Evolutionary conservation across 805 yeast species (phyloP).

Genomic region (Saccharomycodes ludwigii): DNA sequence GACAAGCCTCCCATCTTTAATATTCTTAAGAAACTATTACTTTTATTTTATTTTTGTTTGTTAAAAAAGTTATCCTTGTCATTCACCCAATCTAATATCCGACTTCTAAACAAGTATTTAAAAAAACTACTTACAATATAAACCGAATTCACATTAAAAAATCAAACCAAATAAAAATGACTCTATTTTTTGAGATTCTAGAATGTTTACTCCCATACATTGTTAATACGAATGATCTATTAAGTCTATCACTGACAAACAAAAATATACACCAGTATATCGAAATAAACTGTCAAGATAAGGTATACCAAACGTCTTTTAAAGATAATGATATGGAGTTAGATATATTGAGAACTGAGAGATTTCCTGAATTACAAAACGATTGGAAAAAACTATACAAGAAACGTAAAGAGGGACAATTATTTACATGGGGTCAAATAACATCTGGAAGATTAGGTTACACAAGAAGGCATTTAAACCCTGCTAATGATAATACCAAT

Average conservation of each 20-base stretch:
- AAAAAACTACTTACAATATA: neutral
- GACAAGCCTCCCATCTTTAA: no score
- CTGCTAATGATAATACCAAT: conserved; percentile 12
- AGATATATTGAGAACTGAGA: conserved; percentile 6
- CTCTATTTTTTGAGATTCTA: neutral
- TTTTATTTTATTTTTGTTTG: no score
- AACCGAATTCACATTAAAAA: neutral
- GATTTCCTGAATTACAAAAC: conserved; percentile 8
- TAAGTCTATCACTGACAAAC: conserved; percentile 20
- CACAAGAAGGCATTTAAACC: conserved; percentile 8
- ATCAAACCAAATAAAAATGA: neutral
- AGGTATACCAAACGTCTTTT: neutral
- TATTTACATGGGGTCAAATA: conserved; percentile 24
- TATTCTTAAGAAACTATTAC: no score
- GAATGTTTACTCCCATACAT: neutral
- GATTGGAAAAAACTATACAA: conserved; percentile 18
- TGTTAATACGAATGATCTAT: conserved; percentile 12
- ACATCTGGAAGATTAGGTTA: conserved; percentile 22
- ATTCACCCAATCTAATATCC: no score
- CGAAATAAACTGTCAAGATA: conserved; percentile 4
- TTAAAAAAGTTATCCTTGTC: no score
- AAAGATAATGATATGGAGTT: neutral
- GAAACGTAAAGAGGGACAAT: conserved; percentile 12
- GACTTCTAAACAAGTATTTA: no score
- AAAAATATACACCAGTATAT: conserved; percentile 19